These are phyloP conservation scores for Fragaria vesca DNA, from an alignment of 306 rosid genomes.

Conservation along the genomic window DNA sequence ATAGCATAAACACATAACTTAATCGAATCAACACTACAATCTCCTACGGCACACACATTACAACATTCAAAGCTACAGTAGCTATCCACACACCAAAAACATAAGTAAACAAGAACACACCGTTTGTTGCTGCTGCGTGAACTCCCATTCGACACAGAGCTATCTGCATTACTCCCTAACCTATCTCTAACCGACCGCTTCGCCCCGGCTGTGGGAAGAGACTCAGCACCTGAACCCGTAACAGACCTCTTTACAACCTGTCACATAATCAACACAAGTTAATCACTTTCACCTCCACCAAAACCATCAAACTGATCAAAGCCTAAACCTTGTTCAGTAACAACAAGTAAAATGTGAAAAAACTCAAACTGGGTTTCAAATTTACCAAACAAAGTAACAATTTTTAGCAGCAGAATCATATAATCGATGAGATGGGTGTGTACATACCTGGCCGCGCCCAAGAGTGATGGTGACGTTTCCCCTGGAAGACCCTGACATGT, in stretches of 20 bases:
- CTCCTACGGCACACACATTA: background rate
- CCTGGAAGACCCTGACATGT: conserved; percentile 69
- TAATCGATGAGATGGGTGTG: background rate
- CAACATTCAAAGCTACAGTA: background rate
- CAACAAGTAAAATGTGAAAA: background rate
- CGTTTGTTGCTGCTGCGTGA: conserved; percentile 48
- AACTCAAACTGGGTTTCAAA: background rate
- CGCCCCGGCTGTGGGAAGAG: conserved; percentile 50
- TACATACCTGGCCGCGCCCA: conserved; percentile 83
- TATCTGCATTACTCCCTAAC: conserved; percentile 59
- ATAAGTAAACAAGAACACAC: conserved; percentile 40
- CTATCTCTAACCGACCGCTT: conserved; percentile 93
- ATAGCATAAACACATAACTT: background rate
- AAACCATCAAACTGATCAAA: background rate
- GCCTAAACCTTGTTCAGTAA: conserved; percentile 1
- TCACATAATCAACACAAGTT: conserved; percentile 15
- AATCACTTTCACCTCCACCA: conserved; percentile 6
- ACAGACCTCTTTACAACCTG: conserved; percentile 81
- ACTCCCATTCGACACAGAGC: conserved; percentile 46
- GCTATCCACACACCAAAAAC: background rate
- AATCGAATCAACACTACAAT: background rate
- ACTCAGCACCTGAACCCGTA: conserved; percentile 42
- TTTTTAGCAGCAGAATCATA: background rate
- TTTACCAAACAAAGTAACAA: background rate
- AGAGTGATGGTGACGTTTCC: conserved; percentile 83